Evolutionary conservation across 225 moss, liverwort and hornwort genomes (phyloP).

Genomic region (Bryoerythrophyllum caledonicum): DNA sequence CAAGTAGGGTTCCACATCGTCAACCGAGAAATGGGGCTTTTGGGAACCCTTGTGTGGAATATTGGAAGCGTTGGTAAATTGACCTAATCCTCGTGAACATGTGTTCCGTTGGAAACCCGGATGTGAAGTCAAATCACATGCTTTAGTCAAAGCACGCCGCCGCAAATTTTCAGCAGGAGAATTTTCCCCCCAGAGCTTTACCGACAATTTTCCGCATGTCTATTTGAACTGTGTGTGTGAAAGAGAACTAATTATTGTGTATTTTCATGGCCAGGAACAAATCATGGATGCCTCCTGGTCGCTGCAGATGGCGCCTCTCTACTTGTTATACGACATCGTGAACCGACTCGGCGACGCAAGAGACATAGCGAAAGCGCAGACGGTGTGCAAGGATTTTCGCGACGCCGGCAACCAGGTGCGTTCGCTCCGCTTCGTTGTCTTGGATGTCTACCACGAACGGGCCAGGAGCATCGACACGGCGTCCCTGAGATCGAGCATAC

Average conservation of each 20-base stretch:
- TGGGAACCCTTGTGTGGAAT: too few species aligned
- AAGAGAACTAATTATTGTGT: background rate
- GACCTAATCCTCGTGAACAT: too few species aligned
- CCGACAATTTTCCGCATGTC: background rate
- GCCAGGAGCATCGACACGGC: slow-evolving; percentile 18
- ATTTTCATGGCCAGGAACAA: background rate
- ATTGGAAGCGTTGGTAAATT: too few species aligned
- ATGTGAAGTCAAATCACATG: too few species aligned
- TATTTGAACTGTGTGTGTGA: background rate
- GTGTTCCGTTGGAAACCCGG: background rate
- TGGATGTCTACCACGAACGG: slow-evolving; percentile 12
- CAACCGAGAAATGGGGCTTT: too few species aligned
- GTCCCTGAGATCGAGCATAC: background rate
- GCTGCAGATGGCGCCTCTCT: background rate
- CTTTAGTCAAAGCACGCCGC: too few species aligned
- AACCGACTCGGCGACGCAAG: slow-evolving; percentile 29
- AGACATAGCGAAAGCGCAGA: background rate
- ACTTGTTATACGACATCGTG: slow-evolving; percentile 15
- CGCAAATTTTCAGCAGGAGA: too few species aligned
- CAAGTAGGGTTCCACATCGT: too few species aligned
- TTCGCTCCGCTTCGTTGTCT: slow-evolving; percentile 29
- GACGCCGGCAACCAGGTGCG: slow-evolving; percentile 19
- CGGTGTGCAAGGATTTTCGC: slow-evolving; percentile 1
- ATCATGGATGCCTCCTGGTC: too few species aligned
- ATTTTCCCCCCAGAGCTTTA: too few species aligned